Base-by-base conservation (phyloP, 78 protist genomes). In the Guillardia theta region DNA sequence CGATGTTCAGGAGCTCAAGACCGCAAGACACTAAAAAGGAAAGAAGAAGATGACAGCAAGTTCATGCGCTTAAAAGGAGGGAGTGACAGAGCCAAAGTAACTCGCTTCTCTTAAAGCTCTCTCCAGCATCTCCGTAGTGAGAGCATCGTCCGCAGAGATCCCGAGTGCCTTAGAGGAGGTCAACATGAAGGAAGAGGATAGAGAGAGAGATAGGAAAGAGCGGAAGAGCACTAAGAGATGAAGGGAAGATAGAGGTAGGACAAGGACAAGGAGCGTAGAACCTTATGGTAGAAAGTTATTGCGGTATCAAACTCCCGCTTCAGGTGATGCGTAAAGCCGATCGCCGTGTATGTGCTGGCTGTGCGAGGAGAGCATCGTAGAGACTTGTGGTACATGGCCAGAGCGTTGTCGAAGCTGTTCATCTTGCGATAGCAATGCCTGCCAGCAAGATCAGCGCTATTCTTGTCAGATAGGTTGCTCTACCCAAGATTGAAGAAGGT, bases 401-500 rank as follows among this genome's bases (percentile, higher is more conserved):
- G 39, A 8, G 70, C 70, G 27, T 1, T 30, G 6, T 70, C 83
- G 83, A 70, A 70, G 9, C 83, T 1, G 36, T 10, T 33, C 90
- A n/a, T 8, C 50, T 80, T 80, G 21, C 90, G 46, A 48, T 44
- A 80, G 90, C n/a, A n/a, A n/a, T n/a, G n/a, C n/a, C n/a, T n/a
- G n/a, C n/a, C n/a, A n/a, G n/a, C n/a, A n/a, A n/a, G n/a, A n/a
- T n/a, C n/a, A n/a, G n/a, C n/a, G n/a, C n/a, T n/a, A n/a, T n/a
- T n/a, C n/a, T n/a, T n/a, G n/a, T n/a, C n/a, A n/a, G n/a, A n/a
- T n/a, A n/a, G n/a, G n/a, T n/a, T n/a, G n/a, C n/a, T n/a, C n/a
- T n/a, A n/a, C n/a, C 53, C 90, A 6, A 80, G 90, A 33, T 80
- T 80, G 90, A 80, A 80, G 36, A 80, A 48, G 37, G 90, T 43